These are phyloP conservation scores for Pyrrhoderma noxium DNA, from an alignment of 1,284 basidiomycete genomes.

Conservation along the genomic window DNA sequence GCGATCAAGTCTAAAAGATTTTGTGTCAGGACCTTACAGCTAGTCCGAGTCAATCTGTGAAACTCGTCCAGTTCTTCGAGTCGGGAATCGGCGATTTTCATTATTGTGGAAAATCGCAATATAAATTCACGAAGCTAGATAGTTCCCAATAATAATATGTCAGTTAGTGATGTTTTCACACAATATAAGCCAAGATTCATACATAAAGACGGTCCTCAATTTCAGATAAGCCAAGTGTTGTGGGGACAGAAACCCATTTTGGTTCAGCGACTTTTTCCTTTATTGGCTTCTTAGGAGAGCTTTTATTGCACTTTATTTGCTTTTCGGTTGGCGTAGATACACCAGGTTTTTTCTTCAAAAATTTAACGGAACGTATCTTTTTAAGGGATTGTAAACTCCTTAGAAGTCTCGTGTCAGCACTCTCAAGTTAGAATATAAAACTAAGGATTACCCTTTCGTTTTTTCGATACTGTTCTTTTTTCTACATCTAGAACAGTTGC, in stretches of 20 bases:
- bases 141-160: too few species aligned
- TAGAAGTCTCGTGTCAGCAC: too few species aligned
- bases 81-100: constrained; percentile 47
- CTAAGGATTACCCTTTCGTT: too few species aligned
- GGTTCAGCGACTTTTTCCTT: constrained; percentile 27
- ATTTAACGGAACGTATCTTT: too few species aligned
- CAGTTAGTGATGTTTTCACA: not conserved
- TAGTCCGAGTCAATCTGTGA: constrained; percentile 48
- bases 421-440: too few species aligned
- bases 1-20: constrained; percentile 50
- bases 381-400: too few species aligned
- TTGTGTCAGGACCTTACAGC: constrained; percentile 51
- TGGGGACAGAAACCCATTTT: constrained; percentile 44
- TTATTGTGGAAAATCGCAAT: constrained; percentile 48
- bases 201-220: constrained; percentile 48
- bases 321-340: constrained; percentile 23
- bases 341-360: not conserved
- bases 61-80: constrained; percentile 63
- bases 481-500: constrained; percentile 59
- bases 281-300: constrained; percentile 1
- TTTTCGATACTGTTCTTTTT: constrained; percentile 52
- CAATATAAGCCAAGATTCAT: not conserved
- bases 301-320: constrained; percentile 22
- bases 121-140: constrained; percentile 60
- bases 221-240: constrained; percentile 36